Percentiles rank a stretch among this genome's conserved stretches.
These are phyloP conservation scores for Warburgia ugandensis DNA, from an alignment of 164 flowering plant species.

Conservation along the genomic window DNA sequence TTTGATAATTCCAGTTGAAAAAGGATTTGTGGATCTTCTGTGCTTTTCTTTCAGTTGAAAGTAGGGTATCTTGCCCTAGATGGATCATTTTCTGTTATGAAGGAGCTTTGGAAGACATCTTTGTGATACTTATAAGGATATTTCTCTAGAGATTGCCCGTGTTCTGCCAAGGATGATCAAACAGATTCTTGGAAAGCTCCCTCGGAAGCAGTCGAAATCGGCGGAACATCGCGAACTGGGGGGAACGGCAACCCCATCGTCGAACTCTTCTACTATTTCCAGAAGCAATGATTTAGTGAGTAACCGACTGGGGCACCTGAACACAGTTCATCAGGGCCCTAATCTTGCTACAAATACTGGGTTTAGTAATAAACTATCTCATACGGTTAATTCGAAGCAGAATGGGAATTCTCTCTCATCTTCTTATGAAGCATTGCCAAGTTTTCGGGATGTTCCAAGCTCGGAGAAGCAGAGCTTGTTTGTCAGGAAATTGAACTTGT, in stretches of 20 bases:
- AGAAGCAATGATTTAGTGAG: conserved; percentile 27
- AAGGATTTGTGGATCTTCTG: too few relatives aligned
- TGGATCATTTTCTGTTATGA: too few relatives aligned
- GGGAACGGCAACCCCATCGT: conserved; percentile 11
- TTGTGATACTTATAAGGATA: too few relatives aligned
- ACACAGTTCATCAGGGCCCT: conserved; percentile 14
- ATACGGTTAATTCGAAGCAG: conserved; percentile 16
- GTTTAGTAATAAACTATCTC: conserved; percentile 13
- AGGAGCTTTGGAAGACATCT: too few relatives aligned
- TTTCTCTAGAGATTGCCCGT: not conserved
- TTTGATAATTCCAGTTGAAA: too few relatives aligned
- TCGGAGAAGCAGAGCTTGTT: conserved; percentile 67
- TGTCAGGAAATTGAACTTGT: conserved; percentile 55
- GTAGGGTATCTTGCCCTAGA: too few relatives aligned
- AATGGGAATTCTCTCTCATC: conserved; percentile 26
- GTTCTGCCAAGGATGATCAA: conserved; percentile 34
- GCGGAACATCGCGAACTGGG: conserved; percentile 25
- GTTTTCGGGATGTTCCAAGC: conserved; percentile 61
- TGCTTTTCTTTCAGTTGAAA: too few relatives aligned
- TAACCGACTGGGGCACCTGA: conserved; percentile 19
- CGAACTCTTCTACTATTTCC: conserved; percentile 22
- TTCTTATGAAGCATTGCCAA: conserved; percentile 57
- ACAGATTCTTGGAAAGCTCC: conserved; percentile 52
- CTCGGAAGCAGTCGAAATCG: conserved; percentile 51
- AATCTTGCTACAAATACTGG: conserved; percentile 18